Conservation (phyloP, 2,329 filamentous ascomycete genomes). For the Beauveria caledonica region DNA sequence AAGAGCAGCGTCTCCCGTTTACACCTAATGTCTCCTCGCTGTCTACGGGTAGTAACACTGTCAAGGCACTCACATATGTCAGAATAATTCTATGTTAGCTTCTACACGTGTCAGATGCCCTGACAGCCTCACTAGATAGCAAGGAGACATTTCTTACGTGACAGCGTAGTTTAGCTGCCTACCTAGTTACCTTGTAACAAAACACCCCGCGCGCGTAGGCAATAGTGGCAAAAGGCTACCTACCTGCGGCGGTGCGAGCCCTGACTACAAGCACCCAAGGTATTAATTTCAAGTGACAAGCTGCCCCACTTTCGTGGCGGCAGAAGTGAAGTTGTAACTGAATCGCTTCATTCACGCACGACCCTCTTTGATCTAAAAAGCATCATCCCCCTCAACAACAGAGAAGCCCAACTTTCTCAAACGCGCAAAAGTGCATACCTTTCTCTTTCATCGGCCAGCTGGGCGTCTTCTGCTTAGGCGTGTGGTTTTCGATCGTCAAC, state of each 20-base stretch:
- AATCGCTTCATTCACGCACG: not conserved
- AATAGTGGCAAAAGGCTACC: not conserved
- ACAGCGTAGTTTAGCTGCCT: not conserved
- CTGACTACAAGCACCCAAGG: not conserved
- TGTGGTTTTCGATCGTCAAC: not conserved
- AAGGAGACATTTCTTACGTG: not conserved
- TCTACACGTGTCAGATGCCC: not conserved
- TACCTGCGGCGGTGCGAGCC: conserved; percentile 5
- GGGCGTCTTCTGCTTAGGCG: not conserved
- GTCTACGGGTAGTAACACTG: not conserved
- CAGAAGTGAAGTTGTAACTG: conserved; percentile 1
- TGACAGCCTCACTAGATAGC: not conserved
- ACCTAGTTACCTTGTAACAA: no score
- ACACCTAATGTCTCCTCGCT: not conserved
- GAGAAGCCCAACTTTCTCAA: not conserved
- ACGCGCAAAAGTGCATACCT: not conserved
- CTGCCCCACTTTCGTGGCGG: not conserved
- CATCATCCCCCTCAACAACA: not conserved
- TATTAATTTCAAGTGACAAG: no score
- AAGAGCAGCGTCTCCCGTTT: not conserved
- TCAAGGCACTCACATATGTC: not conserved
- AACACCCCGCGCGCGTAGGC: no score
- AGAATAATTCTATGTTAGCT: not conserved
- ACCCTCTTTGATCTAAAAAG: not conserved
- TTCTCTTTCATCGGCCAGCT: not conserved